Percentiles rank a stretch among this genome's conserved stretches.
These are phyloP conservation scores for Geotrichum carabidarum DNA, from an alignment of 1,139 yeast genomes.

Conservation along the genomic window DNA sequence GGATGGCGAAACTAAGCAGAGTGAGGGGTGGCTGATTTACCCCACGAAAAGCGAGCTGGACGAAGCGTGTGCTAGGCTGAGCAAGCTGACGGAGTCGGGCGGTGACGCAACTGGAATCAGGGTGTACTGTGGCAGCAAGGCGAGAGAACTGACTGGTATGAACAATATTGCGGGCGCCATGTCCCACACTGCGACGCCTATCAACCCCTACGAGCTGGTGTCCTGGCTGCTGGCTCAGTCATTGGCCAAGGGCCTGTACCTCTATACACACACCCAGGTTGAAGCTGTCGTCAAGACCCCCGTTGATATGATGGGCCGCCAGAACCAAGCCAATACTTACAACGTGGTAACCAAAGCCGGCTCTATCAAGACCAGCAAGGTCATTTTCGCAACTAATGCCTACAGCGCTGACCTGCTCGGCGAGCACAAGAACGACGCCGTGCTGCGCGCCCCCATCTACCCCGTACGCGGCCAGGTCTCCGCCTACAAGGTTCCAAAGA, in stretches of 20 bases:
- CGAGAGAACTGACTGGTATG: constrained; percentile 22
- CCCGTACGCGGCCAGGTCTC: constrained; percentile 32
- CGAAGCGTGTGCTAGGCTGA: constrained; percentile 19
- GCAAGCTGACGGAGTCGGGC: constrained; percentile 20
- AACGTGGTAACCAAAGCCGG: constrained; percentile 38
- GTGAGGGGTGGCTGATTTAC: constrained; percentile 37
- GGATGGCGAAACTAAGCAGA: constrained; percentile 24
- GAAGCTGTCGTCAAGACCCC: constrained; percentile 23
- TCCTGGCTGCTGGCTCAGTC: constrained; percentile 34
- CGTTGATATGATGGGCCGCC: constrained; percentile 22
- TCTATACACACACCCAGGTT: constrained; percentile 43
- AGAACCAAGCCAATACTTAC: constrained; percentile 24
- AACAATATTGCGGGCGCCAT: constrained; percentile 32
- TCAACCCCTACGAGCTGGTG: constrained; percentile 43
- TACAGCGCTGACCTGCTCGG: constrained; percentile 36
- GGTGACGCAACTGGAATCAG: constrained; percentile 20
- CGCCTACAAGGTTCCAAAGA: constrained; percentile 17
- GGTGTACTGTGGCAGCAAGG: constrained; percentile 23
- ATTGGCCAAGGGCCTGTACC: constrained; percentile 36
- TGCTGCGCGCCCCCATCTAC: constrained; percentile 17
- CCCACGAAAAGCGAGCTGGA: constrained; percentile 23
- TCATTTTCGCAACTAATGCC: constrained; percentile 43
- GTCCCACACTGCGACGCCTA: constrained; percentile 40
- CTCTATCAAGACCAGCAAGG: constrained; percentile 33
- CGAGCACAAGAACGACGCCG: constrained; percentile 14